phyloP scores from a whole-genome alignment of 352 stramenopile genomes.

The Phytophthora citrophthora region DNA sequence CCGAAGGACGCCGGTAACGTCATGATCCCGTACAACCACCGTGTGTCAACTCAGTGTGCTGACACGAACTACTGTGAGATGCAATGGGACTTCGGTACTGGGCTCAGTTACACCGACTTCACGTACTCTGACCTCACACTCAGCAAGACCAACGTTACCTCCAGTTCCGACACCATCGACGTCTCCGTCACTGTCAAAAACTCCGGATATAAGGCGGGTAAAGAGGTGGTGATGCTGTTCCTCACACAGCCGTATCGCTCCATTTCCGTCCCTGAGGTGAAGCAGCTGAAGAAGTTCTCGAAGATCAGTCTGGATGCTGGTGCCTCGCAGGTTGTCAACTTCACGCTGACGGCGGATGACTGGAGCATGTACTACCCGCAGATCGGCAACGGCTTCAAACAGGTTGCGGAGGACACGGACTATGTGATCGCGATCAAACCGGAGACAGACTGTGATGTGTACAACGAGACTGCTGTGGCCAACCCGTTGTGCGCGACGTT shows the following conservation, averaged over 20 bases:
- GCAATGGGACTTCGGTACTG: conserved; percentile 69
- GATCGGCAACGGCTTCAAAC: conserved; percentile 54
- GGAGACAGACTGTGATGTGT: conserved; percentile 74
- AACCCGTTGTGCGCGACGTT: conserved; percentile 57
- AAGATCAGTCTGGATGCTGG: conserved; percentile 67
- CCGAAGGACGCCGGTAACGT: conserved; percentile 58
- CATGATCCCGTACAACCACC: conserved; percentile 77
- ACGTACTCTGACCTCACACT: conserved; percentile 51
- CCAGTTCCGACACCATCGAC: conserved; percentile 32
- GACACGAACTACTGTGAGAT: conserved; percentile 44
- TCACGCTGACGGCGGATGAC: conserved; percentile 52
- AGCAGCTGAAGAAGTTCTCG: conserved; percentile 78
- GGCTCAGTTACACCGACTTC: conserved; percentile 77
- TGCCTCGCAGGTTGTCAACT: conserved; percentile 31
- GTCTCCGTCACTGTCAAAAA: conserved; percentile 73
- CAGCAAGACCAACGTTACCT: conserved; percentile 67
- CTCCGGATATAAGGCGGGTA: conserved; percentile 51
- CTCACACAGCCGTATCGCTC: conserved; percentile 62
- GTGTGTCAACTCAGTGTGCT: conserved; percentile 47
- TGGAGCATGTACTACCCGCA: conserved; percentile 65
- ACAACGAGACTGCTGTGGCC: conserved; percentile 38
- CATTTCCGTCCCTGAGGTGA: conserved; percentile 73
- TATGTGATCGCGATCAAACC: conserved; percentile 72
- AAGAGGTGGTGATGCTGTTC: conserved; percentile 81
- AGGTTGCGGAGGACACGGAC: conserved; percentile 63